phyloP scores from a whole-genome alignment of 495 filamentous ascomycete genomes.

The Trichoderma virens region DNA sequence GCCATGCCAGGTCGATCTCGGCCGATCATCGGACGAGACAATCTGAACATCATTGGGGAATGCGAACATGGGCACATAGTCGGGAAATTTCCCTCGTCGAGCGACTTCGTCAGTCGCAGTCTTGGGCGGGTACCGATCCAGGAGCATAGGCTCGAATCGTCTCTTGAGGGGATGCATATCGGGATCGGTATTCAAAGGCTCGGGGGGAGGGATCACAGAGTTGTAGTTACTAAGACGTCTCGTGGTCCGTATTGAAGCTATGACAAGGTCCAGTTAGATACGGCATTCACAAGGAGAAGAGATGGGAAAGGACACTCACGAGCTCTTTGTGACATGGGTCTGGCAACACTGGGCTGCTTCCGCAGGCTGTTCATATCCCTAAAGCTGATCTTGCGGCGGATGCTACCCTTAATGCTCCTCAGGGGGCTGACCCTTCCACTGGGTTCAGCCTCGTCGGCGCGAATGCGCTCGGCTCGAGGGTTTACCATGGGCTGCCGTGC shows the following conservation, averaged over 20 bases:
- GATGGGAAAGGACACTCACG: conserved; percentile 41
- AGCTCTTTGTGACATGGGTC: conserved; percentile 28
- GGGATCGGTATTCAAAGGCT: conserved; percentile 81
- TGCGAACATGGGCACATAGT: conserved; percentile 98
- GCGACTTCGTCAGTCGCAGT: conserved; percentile 70
- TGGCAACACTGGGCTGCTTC: conserved; percentile 56
- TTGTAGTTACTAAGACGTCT: conserved; percentile 94
- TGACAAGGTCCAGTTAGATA: conserved; percentile 7
- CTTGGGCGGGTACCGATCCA: conserved; percentile 87
- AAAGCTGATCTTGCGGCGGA: conserved; percentile 79
- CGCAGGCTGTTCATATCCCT: conserved; percentile 93
- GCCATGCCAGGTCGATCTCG: conserved; percentile 93
- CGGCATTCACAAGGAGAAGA: neutral
- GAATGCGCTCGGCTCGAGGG: conserved; percentile 72
- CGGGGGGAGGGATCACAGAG: conserved; percentile 88
- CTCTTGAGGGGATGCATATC: conserved; percentile 93
- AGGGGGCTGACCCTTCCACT: conserved; percentile 40
- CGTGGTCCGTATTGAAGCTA: conserved; percentile 84
- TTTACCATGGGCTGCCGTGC: conserved; percentile 61
- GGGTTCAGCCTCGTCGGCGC: conserved; percentile 59
- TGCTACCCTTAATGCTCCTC: conserved; percentile 43
- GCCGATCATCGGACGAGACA: conserved; percentile 88
- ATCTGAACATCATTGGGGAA: conserved; percentile 98
- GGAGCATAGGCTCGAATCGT: conserved; percentile 85
- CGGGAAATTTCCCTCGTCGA: conserved; percentile 80